Percentiles rank a stretch among this genome's conserved stretches.
phyloP scores from a whole-genome alignment of 2,329 filamentous ascomycete species.

The Paecilomyces sp. region DNA sequence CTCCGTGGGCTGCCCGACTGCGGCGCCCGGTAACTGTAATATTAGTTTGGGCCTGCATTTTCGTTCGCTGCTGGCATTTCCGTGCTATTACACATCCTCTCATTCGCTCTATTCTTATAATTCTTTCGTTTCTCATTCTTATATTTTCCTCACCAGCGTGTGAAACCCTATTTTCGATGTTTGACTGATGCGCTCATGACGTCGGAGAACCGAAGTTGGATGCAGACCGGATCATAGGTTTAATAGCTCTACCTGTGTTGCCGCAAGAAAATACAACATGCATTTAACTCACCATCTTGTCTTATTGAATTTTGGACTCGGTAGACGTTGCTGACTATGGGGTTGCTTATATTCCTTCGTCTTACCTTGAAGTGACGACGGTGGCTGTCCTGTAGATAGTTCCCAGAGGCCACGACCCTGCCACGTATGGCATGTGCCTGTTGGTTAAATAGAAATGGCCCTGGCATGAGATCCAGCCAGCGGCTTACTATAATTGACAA shows the following conservation, averaged over 20 bases:
- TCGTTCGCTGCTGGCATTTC: slow-evolving; percentile 9
- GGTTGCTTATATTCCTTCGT: background rate
- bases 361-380: background rate
- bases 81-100: slow-evolving; percentile 4
- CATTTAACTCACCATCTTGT: background rate
- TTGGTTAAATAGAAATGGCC: background rate
- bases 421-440: background rate
- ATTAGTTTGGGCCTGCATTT: slow-evolving; percentile 15
- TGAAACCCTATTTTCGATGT: background rate
- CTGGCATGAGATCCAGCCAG: background rate
- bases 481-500: background rate
- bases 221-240: background rate
- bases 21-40: slow-evolving; percentile 26
- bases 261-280: slow-evolving; percentile 2
- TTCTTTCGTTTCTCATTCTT: slow-evolving; percentile 1
- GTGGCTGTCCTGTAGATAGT: background rate
- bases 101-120: slow-evolving; percentile 2
- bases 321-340: background rate
- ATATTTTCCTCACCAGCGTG: background rate
- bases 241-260: background rate
- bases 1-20: slow-evolving; percentile 10
- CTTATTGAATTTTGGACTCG: background rate
- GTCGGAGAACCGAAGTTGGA: slow-evolving; percentile 3
- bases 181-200: slow-evolving; percentile 9
- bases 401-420: background rate